Evolutionary conservation across 1,284 basidiomycete genomes (phyloP).

Genomic region (Porogramme epimiltina): DNA sequence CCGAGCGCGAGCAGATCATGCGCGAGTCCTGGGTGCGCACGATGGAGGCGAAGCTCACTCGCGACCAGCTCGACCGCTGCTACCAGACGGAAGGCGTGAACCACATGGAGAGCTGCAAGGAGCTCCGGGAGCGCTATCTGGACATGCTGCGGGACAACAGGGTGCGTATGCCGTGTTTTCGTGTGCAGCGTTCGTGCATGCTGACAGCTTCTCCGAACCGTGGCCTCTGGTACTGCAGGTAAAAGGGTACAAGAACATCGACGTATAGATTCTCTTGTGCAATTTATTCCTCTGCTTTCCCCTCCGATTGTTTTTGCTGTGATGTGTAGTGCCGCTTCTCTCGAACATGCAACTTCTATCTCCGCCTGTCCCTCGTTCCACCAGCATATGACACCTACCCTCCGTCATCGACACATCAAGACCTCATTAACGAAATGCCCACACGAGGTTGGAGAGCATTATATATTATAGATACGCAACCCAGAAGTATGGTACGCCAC

Average conservation of each 20-base stretch:
- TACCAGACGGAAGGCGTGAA: constrained; percentile 92
- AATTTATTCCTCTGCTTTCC: neutral
- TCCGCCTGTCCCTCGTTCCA: no score
- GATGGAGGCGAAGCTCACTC: constrained; percentile 92
- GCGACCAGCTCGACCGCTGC: constrained; percentile 91
- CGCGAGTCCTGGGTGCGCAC: constrained; percentile 94
- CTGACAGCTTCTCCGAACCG: no score
- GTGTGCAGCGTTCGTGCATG: no score
- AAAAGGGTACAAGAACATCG: constrained; percentile 41
- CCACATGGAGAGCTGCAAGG: constrained; percentile 87
- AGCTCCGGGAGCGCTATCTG: constrained; percentile 84
- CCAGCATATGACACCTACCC: no score
- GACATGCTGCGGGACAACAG: constrained; percentile 83
- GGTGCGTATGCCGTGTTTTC: constrained; percentile 57
- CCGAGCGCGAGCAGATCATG: constrained; percentile 77
- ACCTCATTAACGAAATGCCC: neutral
- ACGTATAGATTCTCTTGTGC: constrained; percentile 28
- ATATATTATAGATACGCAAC: constrained; percentile 13
- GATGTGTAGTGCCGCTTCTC: neutral
- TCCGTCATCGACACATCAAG: no score
- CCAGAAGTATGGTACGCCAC: constrained; percentile 6
- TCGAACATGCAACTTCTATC: no score
- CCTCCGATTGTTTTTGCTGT: neutral
- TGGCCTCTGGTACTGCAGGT: constrained; percentile 29
- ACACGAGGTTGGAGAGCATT: neutral